phyloP scores from a whole-genome alignment of 495 filamentous ascomycete genomes.

The Penicillium silybi region DNA sequence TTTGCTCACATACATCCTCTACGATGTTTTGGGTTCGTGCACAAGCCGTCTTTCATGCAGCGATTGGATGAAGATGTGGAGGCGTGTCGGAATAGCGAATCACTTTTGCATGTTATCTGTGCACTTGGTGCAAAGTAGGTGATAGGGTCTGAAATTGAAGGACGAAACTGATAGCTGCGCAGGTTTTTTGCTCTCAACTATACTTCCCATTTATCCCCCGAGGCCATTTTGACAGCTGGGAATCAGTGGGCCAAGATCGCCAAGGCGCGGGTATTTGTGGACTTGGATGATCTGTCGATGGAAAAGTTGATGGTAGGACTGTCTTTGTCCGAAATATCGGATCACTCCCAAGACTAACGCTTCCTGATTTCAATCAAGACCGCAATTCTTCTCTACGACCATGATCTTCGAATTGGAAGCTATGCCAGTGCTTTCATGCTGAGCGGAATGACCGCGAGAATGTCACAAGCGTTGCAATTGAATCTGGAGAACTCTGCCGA shows the following conservation, averaged over 20 bases:
- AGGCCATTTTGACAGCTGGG: slow-evolving; percentile 14
- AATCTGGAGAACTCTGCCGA: slow-evolving; percentile 23
- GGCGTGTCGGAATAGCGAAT: slow-evolving; percentile 9
- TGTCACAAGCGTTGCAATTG: slow-evolving; percentile 26
- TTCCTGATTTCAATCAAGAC: slow-evolving; percentile 5
- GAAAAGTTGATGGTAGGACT: slow-evolving; percentile 21
- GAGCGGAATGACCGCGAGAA: slow-evolving; percentile 19
- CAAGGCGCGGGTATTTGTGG: slow-evolving; percentile 18
- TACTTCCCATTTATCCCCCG: slow-evolving; percentile 2
- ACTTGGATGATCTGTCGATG: slow-evolving; percentile 21
- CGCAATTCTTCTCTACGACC: slow-evolving; percentile 22
- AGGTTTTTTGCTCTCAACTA: slow-evolving; percentile 14
- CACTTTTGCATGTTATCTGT: slow-evolving; percentile 22
- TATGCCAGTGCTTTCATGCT: slow-evolving; percentile 24
- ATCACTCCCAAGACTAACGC: background rate
- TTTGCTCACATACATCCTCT: slow-evolving; percentile 25
- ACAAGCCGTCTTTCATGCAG: slow-evolving; percentile 26
- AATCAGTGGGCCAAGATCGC: slow-evolving; percentile 24
- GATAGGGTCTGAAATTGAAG: background rate
- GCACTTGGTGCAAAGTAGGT: slow-evolving; percentile 25
- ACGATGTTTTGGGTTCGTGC: slow-evolving; percentile 26
- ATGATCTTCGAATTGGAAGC: slow-evolving; percentile 21
- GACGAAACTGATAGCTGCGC: background rate
- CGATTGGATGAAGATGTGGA: slow-evolving; percentile 17
- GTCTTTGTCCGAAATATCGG: background rate